These are phyloP conservation scores for Porphyrellus cyaneotinctus DNA, from an alignment of 768 basidiomycete species.

Conservation along the genomic window DNA sequence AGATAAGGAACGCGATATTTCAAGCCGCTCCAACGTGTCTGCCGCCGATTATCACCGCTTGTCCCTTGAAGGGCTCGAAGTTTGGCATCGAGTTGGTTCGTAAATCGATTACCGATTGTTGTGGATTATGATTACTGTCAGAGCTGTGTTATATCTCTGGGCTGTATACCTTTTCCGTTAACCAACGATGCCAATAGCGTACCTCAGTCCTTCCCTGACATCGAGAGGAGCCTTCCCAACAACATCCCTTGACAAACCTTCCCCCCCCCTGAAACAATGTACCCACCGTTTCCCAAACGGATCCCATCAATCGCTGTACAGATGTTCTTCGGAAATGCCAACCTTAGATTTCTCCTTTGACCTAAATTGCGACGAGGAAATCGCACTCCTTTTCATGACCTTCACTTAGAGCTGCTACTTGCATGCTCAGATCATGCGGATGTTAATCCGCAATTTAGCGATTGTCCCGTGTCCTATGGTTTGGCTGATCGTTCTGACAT, in stretches of 20 bases:
- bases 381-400: neutral
- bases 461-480: neutral
- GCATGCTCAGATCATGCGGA: slow-evolving; percentile 13
- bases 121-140: slow-evolving; percentile 35
- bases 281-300: neutral
- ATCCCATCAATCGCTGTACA: neutral
- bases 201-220: slow-evolving; percentile 1
- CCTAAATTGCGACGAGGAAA: neutral
- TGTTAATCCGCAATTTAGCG: neutral
- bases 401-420: neutral
- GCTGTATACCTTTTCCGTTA: neutral
- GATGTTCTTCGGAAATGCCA: neutral
- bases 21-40: slow-evolving; percentile 56
- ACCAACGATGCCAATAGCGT: neutral
- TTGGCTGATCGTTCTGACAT: neutral
- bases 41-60: slow-evolving; percentile 56
- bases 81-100: slow-evolving; percentile 58
- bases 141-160: neutral
- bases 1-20: slow-evolving; percentile 50
- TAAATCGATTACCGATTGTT: slow-evolving; percentile 56
- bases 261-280: neutral
- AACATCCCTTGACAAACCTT: slow-evolving; percentile 1
- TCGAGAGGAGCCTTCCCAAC: neutral
- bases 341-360: neutral
- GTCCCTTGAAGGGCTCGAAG: slow-evolving; percentile 43